Evolutionary conservation across 1,284 basidiomycete species (phyloP), one percentile per base, ranked within the genome.

Genomic region (Rhodofomes roseus): DNA sequence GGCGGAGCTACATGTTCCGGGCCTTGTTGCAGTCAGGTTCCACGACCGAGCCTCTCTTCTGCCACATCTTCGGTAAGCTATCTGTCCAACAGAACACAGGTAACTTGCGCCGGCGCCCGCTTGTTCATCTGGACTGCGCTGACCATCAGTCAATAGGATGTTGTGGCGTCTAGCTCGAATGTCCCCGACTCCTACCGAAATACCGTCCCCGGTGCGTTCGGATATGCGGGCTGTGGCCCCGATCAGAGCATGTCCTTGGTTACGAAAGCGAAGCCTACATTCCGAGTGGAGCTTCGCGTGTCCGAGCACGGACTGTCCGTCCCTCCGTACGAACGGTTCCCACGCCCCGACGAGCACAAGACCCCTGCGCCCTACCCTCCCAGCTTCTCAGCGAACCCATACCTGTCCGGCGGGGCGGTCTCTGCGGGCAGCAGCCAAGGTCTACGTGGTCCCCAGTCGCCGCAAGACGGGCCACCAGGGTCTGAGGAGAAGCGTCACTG

Each of bases 401-500:
- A 61, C 27, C 60, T 61, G 25, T 61, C 60, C 25, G 46, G 46
- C 25, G 48, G 46, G 14, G 52, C 55, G 14, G 52, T 31, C 7
- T 31, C 55, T 14, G 23, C 54, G 5, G 55, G 50, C 1, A 44
- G 40, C 54, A 16, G 40, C 22, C 57, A 54, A 29, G 46, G 55
- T 29, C 16, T 56, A 8, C 55, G 51, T 11, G 14, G 55, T 12
- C 34, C 37, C 1, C 18, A 44, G 22, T 56, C 53, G 51, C 37
- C 50, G 39, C 53, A 54, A 36, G 46, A 53, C 43, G 27, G 55
- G 8, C 27, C 37, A 11, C 48, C 60, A 11, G 39, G 54, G 9
- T 37, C 48, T 22, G 69, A 70, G 53, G 72, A 73, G 54, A 71
- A 71, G 62, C 63, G 73, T 25, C 74, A 77, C 59, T 68, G 68